A percentile compares a stretch with the other conserved stretches of the same genome.
These are phyloP conservation scores for Thalia dealbata DNA, from an alignment of 176 grass and related monocot species.

Conservation along the genomic window DNA sequence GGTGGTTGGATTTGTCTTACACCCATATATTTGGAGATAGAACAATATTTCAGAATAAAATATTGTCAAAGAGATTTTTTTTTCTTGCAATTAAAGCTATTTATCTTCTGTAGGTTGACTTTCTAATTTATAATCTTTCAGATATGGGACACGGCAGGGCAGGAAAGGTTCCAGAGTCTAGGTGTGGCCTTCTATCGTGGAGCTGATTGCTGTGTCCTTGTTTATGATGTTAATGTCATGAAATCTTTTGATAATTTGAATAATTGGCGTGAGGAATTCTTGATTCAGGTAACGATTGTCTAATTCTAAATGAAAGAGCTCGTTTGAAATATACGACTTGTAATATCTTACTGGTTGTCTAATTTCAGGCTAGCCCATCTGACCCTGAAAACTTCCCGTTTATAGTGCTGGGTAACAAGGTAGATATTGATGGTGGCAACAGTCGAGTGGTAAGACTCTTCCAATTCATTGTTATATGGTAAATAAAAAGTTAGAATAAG, in stretches of 20 bases:
- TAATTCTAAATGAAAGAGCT: neutral
- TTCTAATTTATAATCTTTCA: neutral
- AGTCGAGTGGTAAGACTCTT: neutral
- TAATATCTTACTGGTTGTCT: neutral
- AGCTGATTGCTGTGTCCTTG: constrained; percentile 17
- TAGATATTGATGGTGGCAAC: constrained; percentile 16
- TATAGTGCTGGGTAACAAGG: constrained; percentile 12
- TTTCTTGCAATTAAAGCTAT: neutral
- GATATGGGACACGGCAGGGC: constrained; percentile 17
- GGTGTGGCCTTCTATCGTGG: constrained; percentile 17
- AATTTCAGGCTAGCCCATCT: constrained; percentile 10
- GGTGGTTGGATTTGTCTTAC: neutral
- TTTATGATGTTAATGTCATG: constrained; percentile 19
- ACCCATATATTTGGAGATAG: neutral
- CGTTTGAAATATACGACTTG: too few relatives aligned
- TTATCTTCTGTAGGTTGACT: neutral
- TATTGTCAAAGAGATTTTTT: too few relatives aligned
- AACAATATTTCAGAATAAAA: neutral
- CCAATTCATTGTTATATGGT: neutral
- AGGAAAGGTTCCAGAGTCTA: constrained; percentile 18
- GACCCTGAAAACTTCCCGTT: constrained; percentile 12
- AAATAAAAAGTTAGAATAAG: neutral
- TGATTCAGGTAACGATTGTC: constrained; percentile 4
- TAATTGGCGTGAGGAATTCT: constrained; percentile 17
- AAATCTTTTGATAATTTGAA: constrained; percentile 19